phyloP scores from a whole-genome alignment of 2,329 filamentous ascomycete genomes.

The Fusarium nematophilum region DNA sequence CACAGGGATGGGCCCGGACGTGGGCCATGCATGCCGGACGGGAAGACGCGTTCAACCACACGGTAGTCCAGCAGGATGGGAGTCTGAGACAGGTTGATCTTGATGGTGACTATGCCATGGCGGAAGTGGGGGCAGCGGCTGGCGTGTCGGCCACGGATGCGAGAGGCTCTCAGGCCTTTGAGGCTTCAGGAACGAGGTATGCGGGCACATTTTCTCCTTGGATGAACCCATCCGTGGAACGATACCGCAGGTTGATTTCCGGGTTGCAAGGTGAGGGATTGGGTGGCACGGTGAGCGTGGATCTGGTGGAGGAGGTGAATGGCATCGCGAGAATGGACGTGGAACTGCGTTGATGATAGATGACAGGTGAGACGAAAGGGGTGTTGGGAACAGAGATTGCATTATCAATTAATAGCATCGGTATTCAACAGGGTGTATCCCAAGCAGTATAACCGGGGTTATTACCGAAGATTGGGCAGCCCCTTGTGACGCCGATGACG shows the following conservation, averaged over 20 bases:
- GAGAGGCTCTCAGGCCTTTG: constrained; percentile 17
- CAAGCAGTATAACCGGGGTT: constrained; percentile 28
- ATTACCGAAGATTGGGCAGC: constrained; percentile 36
- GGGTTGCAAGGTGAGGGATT: constrained; percentile 29
- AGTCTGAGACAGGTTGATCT: constrained; percentile 47
- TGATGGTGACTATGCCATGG: constrained; percentile 48
- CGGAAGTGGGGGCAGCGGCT: constrained; percentile 14
- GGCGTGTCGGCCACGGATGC: constrained; percentile 9
- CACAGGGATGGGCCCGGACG: constrained; percentile 48
- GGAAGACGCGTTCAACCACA: constrained; percentile 26
- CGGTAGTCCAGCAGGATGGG: constrained; percentile 46
- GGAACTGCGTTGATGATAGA: constrained; percentile 46
- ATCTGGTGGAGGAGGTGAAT: constrained; percentile 50
- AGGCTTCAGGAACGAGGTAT: constrained; percentile 17
- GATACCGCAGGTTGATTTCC: constrained; percentile 25
- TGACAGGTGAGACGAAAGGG: not conserved
- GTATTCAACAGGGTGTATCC: constrained; percentile 29
- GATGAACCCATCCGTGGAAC: constrained; percentile 17
- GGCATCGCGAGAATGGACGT: constrained; percentile 53
- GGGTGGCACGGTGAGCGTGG: constrained; percentile 42
- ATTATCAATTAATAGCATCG: constrained; percentile 34
- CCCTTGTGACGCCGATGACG: constrained; percentile 28
- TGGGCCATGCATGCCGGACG: constrained; percentile 47
- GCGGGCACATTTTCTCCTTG: constrained; percentile 3
- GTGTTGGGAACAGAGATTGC: constrained; percentile 21